Evolutionary conservation across 768 basidiomycete species (phyloP), one percentile per base, ranked within the genome.

Genomic region (Phaeotremella skinneri): DNA sequence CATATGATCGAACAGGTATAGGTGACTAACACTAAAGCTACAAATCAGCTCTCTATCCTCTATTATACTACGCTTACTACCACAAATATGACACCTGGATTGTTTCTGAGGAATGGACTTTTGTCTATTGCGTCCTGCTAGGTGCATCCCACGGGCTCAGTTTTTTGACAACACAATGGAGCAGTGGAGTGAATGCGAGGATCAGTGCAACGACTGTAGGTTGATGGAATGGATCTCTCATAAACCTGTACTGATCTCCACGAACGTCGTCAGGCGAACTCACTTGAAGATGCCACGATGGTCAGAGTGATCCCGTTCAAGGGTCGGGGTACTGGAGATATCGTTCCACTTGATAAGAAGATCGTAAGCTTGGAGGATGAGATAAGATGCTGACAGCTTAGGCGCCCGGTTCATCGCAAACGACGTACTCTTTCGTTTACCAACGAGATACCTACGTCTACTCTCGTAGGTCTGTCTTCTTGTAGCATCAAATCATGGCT

Each of bases 61-160:
- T 78, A 3, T 74, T 79, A 20, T 78, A 77, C 58, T 96, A 94
- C 76, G 87, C 92, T 21, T 98, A 97, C 81, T 90, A 87, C 69
- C 77, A 91, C 78, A 87, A 83, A 76, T 96, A 97, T 77, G 90
- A 94, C 69, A 80, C 86, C 61, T 96, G 90, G 88, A 80, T 97
- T 55, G 83, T 86, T 70, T 90, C 89, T 57, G 91, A 94, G 78
- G 94, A 98, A 76, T 98, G 93, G 93, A 94, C 96, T 0, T 99
- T 98, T 74, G 83, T 98, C 21, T 89, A 88, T 34, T 91, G 88
- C 64, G 87, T 93, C 14, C 79, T 85, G 2, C 83, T 99, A 6
- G 89, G 89, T 21, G 87, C 84, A 4, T 85, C 88, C 1, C 96
- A 98, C 76, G 91, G 91, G 2, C 82, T 99, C 56, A 91, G 89